Conservation (phyloP, 306 rosid genomes). For the Comarum palustre region DNA sequence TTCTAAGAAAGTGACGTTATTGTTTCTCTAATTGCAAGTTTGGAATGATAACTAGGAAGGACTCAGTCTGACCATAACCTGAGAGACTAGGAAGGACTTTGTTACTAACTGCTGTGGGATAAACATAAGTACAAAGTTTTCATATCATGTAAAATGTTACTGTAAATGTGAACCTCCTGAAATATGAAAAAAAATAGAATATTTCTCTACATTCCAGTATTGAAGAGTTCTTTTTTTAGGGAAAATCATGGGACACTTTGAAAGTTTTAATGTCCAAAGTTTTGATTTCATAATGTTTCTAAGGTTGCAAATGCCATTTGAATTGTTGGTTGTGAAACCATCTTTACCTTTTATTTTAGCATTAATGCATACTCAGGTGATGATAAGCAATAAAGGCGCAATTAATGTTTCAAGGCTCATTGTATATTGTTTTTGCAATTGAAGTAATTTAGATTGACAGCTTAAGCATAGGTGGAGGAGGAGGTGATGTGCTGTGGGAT, state of each 20-base stretch:
- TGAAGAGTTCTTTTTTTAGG: background rate
- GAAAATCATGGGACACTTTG: background rate
- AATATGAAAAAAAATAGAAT: background rate
- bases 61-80: background rate
- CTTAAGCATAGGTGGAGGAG: background rate
- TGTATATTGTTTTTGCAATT: background rate
- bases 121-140: background rate
- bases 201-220: background rate
- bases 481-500: background rate
- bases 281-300: background rate
- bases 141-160: background rate
- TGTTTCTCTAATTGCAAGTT: background rate
- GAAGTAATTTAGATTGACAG: background rate
- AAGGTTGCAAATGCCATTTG: background rate
- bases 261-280: background rate
- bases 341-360: background rate
- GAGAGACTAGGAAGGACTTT: no score
- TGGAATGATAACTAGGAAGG: no score
- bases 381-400: background rate
- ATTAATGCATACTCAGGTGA: background rate
- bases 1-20: background rate
- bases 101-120: background rate
- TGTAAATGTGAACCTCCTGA: background rate
- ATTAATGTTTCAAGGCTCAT: background rate
- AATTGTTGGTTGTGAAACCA: background rate